phyloP scores from a whole-genome alignment of 192 early-diverging fungal species.

The Piromyces finnis region DNA sequence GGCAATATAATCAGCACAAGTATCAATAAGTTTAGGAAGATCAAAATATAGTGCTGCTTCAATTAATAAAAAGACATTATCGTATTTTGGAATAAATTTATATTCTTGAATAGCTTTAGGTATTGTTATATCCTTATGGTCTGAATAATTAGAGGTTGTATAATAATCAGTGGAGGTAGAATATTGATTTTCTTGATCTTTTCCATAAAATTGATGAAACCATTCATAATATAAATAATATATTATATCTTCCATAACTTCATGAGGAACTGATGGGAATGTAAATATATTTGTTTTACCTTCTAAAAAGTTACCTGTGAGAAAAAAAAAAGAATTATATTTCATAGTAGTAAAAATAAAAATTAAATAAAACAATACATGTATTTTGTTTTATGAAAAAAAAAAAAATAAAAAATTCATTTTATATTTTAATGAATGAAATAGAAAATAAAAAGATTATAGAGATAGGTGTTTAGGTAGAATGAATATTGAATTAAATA shows the following conservation, averaged over 20 bases:
- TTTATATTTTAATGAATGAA: too few species aligned
- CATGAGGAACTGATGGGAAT: not conserved
- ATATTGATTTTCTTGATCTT: not conserved
- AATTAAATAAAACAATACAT: too few species aligned
- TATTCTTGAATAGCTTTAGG: not conserved
- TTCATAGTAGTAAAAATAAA: too few species aligned
- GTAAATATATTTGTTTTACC: not conserved
- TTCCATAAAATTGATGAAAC: not conserved
- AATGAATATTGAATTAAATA: too few species aligned
- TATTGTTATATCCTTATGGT: not conserved
- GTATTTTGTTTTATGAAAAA: too few species aligned
- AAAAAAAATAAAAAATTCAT: too few species aligned
- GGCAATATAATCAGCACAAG: not conserved
- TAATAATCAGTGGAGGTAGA: too few species aligned
- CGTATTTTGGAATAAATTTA: not conserved
- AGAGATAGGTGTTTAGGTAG: too few species aligned
- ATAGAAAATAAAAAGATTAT: too few species aligned
- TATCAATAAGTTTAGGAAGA: not conserved
- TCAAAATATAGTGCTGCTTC: not conserved
- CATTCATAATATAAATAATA: not conserved
- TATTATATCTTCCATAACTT: not conserved
- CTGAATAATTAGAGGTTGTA: too few species aligned
- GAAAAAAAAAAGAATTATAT: too few species aligned
- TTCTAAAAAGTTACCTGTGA: not conserved
- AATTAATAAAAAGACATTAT: not conserved